A percentile compares a stretch with the other conserved stretches of the same genome.
Conservation (phyloP, 768 basidiomycete genomes). For the Lactarius hengduanensis region DNA sequence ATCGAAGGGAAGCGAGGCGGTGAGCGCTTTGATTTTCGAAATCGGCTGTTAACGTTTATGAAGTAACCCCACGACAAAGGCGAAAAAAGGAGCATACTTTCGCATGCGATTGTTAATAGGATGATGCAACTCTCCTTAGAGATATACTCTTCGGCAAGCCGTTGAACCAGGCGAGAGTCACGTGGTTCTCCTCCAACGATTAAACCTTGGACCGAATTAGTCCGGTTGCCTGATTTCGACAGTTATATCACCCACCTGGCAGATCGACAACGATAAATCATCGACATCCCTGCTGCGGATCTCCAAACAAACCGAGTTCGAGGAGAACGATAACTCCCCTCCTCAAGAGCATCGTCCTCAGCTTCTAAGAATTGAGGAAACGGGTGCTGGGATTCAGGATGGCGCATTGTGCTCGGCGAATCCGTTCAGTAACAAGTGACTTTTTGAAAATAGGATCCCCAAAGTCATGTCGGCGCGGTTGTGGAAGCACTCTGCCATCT, state of each 20-base stretch:
- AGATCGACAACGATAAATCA: conserved; percentile 43
- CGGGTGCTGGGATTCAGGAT: conserved; percentile 56
- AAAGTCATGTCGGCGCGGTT: conserved; percentile 30
- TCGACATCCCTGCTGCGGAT: conserved; percentile 40
- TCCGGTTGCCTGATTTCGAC: neutral
- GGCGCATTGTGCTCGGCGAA: conserved; percentile 61
- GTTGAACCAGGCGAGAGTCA: conserved; percentile 63
- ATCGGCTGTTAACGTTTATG: conserved; percentile 49
- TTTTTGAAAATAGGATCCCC: conserved; percentile 48
- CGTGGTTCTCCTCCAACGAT: conserved; percentile 44
- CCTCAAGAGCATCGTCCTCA: conserved; percentile 34
- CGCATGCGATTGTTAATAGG: conserved; percentile 59
- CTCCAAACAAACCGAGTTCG: conserved; percentile 39
- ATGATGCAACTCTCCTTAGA: conserved; percentile 59
- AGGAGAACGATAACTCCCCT: conserved; percentile 38
- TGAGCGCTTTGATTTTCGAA: conserved; percentile 80
- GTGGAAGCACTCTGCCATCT: conserved; percentile 37
- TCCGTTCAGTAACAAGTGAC: conserved; percentile 58
- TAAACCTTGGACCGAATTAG: conserved; percentile 43
- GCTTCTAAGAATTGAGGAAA: conserved; percentile 41
- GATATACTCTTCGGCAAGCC: conserved; percentile 60
- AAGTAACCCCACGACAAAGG: neutral
- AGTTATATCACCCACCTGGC: conserved; percentile 36
- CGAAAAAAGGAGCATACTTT: conserved; percentile 49
- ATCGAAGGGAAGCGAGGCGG: conserved; percentile 58